Conservation (phyloP, 2,329 filamentous ascomycete genomes). For the Cladosporium cucumerinum region DNA sequence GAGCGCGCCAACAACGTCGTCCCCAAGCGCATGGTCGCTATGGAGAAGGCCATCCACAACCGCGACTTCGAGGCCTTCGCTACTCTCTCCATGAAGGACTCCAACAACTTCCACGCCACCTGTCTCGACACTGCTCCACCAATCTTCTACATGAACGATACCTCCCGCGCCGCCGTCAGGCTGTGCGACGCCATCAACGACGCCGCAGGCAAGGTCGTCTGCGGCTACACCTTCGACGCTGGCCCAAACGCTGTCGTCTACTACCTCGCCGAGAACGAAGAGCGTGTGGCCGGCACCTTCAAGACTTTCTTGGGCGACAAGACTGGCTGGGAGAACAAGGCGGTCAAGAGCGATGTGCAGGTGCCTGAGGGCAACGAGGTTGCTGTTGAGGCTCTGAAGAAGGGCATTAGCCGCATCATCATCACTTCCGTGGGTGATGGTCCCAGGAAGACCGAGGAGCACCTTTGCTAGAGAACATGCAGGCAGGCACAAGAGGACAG, state of each 20-base stretch:
- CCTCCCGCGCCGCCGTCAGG: conserved; percentile 79
- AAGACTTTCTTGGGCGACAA: conserved; percentile 61
- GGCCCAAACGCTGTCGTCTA: conserved; percentile 97
- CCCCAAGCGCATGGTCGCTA: conserved; percentile 74
- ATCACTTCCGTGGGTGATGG: conserved; percentile 89
- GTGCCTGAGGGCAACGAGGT: conserved; percentile 61
- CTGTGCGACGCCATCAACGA: conserved; percentile 87
- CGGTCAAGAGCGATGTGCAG: conserved; percentile 49
- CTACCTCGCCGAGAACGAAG: conserved; percentile 77
- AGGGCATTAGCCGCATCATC: conserved; percentile 85
- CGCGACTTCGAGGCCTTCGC: conserved; percentile 85
- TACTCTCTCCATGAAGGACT: conserved; percentile 91
- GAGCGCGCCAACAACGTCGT: conserved; percentile 73
- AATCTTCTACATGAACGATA: conserved; percentile 98
- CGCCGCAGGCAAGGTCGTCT: conserved; percentile 71
- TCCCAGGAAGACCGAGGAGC: conserved; percentile 72
- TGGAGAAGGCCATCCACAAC: conserved; percentile 75
- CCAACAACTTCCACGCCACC: conserved; percentile 93
- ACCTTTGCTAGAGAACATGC: conserved; percentile 22
- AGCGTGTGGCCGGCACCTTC: conserved; percentile 72
- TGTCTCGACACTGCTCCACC: conserved; percentile 95
- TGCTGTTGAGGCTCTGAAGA: conserved; percentile 58
- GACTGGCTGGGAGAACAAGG: conserved; percentile 66
- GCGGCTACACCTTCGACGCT: conserved; percentile 96
- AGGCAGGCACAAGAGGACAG: background rate